Base-by-base conservation (phyloP, 371 early-diverging fungal genomes). In the Actinomucor elegans region DNA sequence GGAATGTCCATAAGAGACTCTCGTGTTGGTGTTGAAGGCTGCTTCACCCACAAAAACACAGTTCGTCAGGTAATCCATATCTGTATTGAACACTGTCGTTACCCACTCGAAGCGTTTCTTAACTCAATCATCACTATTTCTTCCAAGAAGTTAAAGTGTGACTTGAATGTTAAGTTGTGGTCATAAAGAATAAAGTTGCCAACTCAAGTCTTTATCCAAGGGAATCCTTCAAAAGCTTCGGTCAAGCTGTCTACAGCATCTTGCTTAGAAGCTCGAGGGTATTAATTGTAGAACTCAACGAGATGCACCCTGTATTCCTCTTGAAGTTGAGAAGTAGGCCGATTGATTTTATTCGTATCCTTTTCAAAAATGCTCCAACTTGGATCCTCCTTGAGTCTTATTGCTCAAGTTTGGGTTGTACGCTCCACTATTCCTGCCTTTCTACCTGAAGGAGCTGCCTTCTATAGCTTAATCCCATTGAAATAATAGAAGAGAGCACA, bases 41-140 rank as follows among this genome's bases (percentile, higher is more conserved):
- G 49, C 49, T 53, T 43, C 59, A 32, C 53, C 59, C 26, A 59
- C 45, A 44, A 59, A 52, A 18, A 38, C 59, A 31, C 40, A 52
- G 17, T 58, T 46, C 21, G 46, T 12, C 4, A 52, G 33, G 23
- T 47, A 58, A 31, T 58, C 34, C 46, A 58, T 51, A 52, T 58
- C 52, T 14, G 40, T 28, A 24, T 38, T 45, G n/a, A 28, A 29
- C 21, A 3, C 12, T 55, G 37, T 33, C 9, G 46, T 26, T 15
- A 27, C n/a, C 50, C 50, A 49, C 5, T 29, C 23, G 27, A 36
- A 37, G 5, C 37, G 36, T 28, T 20, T 34, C 24, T 36, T 34
- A 29, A 43, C 18, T 12, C 23, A 29, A 12, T 50, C 44, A 29
- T 27, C 21, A 20, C 23, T 57, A 44, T 44, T 43, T 50, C 57